Evolutionary conservation across 352 stramenopile genomes (phyloP).

Genomic region (Globisporangium camurandrum): DNA sequence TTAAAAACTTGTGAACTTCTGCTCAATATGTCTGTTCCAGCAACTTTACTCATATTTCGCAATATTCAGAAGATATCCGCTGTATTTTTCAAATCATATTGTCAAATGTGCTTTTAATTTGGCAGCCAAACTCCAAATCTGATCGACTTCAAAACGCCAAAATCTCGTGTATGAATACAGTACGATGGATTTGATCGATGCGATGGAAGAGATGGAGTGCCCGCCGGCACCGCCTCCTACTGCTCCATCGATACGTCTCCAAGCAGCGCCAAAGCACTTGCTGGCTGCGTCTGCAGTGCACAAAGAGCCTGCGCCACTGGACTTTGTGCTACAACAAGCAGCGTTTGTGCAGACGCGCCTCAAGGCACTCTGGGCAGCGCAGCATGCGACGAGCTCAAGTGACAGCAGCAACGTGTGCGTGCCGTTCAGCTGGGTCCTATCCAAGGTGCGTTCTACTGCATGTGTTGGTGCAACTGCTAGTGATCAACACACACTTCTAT

Average conservation of each 20-base stretch:
- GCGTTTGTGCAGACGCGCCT: constrained; percentile 31
- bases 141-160: no score
- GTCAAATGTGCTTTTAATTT: no score
- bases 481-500: no score
- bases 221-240: background rate
- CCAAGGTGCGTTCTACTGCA: constrained; percentile 20
- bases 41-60: no score
- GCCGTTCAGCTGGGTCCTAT: constrained; percentile 52
- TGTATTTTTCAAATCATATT: no score
- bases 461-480: no score
- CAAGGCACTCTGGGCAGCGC: constrained; percentile 27
- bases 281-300: background rate
- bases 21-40: no score
- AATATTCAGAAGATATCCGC: no score
- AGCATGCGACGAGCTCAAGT: constrained; percentile 10
- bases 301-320: constrained; percentile 2
- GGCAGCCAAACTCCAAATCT: no score
- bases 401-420: constrained; percentile 12
- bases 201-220: constrained; percentile 39
- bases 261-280: background rate
- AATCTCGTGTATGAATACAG: no score
- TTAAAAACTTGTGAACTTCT: no score
- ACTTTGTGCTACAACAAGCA: constrained; percentile 46
- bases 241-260: background rate
- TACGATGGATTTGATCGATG: constrained; percentile 56